Evolutionary conservation across 352 stramenopile genomes (phyloP).

Genomic region (Phytophthora fragariae): DNA sequence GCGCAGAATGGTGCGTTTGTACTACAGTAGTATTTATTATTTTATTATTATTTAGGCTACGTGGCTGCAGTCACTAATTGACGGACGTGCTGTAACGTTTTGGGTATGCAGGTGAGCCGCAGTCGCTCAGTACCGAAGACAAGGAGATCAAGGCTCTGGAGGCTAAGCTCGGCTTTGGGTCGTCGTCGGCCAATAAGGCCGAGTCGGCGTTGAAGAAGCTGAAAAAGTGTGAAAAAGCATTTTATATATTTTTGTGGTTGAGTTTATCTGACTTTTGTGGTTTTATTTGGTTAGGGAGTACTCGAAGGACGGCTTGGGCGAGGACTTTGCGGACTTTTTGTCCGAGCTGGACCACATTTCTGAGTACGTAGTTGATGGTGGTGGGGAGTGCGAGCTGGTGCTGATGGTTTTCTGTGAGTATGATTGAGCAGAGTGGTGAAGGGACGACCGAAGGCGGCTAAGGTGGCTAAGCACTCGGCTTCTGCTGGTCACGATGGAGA

Average conservation of each 20-base stretch:
- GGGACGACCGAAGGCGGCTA: conserved; percentile 36
- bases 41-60: not conserved
- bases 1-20: conserved; percentile 5
- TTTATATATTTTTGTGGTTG: not conserved
- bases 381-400: not conserved
- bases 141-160: conserved; percentile 81
- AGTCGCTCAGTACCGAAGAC: conserved; percentile 55
- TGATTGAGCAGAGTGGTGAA: conserved; percentile 68
- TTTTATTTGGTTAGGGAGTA: conserved; percentile 63
- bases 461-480: not conserved
- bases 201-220: conserved; percentile 65
- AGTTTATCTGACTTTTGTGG: conserved; percentile 13
- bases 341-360: conserved; percentile 78
- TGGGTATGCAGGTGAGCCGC: conserved; percentile 21
- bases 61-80: not conserved
- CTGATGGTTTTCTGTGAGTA: conserved; percentile 6
- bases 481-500: conserved; percentile 23
- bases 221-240: conserved; percentile 55
- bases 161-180: conserved; percentile 63
- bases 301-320: conserved; percentile 77
- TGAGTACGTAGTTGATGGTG: conserved; percentile 41
- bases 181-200: conserved; percentile 46
- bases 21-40: not conserved
- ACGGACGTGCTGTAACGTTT: not conserved
- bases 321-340: conserved; percentile 87